Percentiles rank a stretch among this genome's conserved stretches.
phyloP scores from a whole-genome alignment of 2,329 filamentous ascomycete species.

The Fusarium nelsonii region DNA sequence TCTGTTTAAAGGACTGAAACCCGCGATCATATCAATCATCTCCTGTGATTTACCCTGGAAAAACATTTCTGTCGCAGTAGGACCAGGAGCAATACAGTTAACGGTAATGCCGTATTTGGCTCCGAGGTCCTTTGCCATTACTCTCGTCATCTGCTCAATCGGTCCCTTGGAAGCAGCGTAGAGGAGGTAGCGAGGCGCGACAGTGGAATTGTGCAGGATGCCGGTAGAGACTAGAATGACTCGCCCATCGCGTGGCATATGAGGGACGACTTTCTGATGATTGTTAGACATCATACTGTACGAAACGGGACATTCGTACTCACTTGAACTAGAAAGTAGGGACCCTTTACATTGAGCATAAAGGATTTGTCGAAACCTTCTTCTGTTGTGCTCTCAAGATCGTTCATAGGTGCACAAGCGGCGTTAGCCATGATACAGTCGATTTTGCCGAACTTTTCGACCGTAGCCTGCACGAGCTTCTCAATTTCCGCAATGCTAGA shows the following conservation, averaged over 20 bases:
- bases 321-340: constrained; percentile 14
- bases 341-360: constrained; percentile 4
- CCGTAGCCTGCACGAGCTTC: neutral
- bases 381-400: constrained; percentile 12
- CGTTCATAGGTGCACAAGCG: constrained; percentile 13
- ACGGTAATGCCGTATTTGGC: constrained; percentile 14
- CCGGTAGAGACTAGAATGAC: constrained; percentile 17
- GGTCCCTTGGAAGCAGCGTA: constrained; percentile 18
- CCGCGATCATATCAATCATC: constrained; percentile 4
- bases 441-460: constrained; percentile 17
- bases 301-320: fast-evolving
- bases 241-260: constrained; percentile 10
- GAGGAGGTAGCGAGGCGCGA: constrained; percentile 16
- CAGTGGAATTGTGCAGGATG: constrained; percentile 7
- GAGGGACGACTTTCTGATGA: neutral
- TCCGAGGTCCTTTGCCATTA: constrained; percentile 14
- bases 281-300: fast-evolving
- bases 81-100: constrained; percentile 13
- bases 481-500: neutral
- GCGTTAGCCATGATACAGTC: constrained; percentile 19
- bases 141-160: constrained; percentile 18
- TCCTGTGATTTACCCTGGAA: constrained; percentile 17
- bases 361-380: constrained; percentile 11
- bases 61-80: constrained; percentile 19
- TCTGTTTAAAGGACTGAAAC: neutral